phyloP scores from a whole-genome alignment of 1,139 yeast species.

The Suhomyces wounanorum region DNA sequence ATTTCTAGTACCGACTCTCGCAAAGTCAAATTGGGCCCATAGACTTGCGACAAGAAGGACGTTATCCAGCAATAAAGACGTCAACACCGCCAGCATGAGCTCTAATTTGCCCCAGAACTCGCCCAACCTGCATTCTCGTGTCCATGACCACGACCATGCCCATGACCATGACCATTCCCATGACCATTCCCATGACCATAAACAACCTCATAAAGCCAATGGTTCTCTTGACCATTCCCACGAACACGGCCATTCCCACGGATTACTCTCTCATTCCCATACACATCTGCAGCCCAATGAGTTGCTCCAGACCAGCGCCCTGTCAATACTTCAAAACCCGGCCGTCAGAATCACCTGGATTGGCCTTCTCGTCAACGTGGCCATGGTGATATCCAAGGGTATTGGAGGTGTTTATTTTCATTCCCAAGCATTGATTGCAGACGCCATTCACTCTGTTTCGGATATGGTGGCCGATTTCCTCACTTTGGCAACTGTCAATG shows the following conservation, averaged over 20 bases:
- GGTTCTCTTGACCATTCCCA: slow-evolving; percentile 25
- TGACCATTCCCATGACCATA: neutral
- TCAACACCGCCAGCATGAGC: neutral
- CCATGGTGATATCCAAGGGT: slow-evolving; percentile 85
- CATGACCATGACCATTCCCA: neutral
- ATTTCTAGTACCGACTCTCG: slow-evolving; percentile 7
- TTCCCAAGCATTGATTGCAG: slow-evolving; percentile 92
- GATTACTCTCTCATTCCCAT: slow-evolving; percentile 29
- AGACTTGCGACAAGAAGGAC: neutral
- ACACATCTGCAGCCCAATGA: slow-evolving; percentile 46
- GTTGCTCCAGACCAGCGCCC: slow-evolving; percentile 31
- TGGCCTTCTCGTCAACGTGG: slow-evolving; percentile 79
- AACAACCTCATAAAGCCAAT: no score
- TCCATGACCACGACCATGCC: neutral
- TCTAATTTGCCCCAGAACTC: neutral
- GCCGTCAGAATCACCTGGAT: slow-evolving; percentile 94
- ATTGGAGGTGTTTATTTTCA: slow-evolving; percentile 90
- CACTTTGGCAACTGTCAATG: slow-evolving; percentile 85
- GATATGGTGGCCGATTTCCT: slow-evolving; percentile 88
- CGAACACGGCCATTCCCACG: slow-evolving; percentile 24
- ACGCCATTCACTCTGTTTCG: slow-evolving; percentile 87
- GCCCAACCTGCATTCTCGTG: neutral
- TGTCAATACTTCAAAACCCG: slow-evolving; percentile 56
- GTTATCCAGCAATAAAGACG: neutral
- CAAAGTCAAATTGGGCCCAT: slow-evolving; percentile 1